Conservation (phyloP, 768 basidiomycete genomes). For the Russula sp. region DNA sequence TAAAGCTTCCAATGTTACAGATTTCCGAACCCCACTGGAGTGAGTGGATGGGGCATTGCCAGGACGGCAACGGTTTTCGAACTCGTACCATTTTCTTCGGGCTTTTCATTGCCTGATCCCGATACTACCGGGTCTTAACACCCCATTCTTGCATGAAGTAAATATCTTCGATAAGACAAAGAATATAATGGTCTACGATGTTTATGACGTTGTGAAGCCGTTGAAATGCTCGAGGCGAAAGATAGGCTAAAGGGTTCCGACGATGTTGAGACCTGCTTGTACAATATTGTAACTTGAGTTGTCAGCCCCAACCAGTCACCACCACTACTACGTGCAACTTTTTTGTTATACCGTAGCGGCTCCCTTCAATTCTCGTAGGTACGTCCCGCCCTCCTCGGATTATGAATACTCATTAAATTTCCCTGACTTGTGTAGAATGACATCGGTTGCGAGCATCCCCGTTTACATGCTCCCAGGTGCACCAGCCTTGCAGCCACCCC, state of each 20-base stretch:
- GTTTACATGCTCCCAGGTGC: constrained; percentile 70
- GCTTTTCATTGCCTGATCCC: neutral
- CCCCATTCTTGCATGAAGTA: neutral
- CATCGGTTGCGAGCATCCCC: constrained; percentile 65
- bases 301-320: constrained; percentile 21
- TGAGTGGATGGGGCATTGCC: neutral
- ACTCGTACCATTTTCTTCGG: constrained; percentile 14
- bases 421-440: constrained; percentile 40
- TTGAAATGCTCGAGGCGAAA: constrained; percentile 10
- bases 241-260: constrained; percentile 1
- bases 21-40: neutral
- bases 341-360: constrained; percentile 15
- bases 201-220: neutral
- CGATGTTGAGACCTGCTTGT: constrained; percentile 10
- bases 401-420: constrained; percentile 9
- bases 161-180: neutral
- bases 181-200: constrained; percentile 6
- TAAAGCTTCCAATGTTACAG: neutral
- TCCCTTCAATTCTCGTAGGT: constrained; percentile 8
- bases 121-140: neutral
- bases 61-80: neutral
- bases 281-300: constrained; percentile 14
- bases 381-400: neutral
- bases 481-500: constrained; percentile 66
- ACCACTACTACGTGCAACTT: constrained; percentile 18